These are phyloP conservation scores for Garcia nutans DNA, from an alignment of 345 rosid genomes.

Conservation along the genomic window DNA sequence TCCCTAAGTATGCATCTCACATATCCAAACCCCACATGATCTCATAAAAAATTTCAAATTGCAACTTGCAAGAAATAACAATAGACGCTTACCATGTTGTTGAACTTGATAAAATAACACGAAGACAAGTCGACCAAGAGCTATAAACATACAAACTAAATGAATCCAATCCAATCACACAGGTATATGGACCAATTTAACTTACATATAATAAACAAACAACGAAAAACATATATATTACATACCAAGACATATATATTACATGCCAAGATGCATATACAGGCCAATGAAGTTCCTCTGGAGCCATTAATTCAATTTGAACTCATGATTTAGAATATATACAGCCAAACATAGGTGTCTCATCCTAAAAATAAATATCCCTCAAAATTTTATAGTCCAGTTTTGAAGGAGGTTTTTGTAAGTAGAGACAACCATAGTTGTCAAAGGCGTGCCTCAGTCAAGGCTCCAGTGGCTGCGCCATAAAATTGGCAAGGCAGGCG, in stretches of 20 bases:
- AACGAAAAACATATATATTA: not conserved
- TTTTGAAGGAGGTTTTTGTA: not conserved
- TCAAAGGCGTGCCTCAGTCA: too few relatives aligned
- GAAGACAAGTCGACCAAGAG: not conserved
- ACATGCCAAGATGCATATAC: not conserved
- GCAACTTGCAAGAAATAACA: not conserved
- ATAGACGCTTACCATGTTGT: not conserved
- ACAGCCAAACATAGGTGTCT: not conserved
- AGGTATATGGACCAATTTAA: too few relatives aligned
- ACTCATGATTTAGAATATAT: not conserved
- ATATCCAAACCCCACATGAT: not conserved
- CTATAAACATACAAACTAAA: too few relatives aligned
- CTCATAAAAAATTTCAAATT: not conserved
- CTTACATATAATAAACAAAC: too few relatives aligned
- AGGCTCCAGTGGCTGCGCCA: too few relatives aligned
- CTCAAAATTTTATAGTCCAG: not conserved
- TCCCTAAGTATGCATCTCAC: too few relatives aligned
- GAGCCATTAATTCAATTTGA: not conserved
- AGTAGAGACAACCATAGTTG: not conserved
- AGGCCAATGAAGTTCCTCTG: not conserved
- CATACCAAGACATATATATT: not conserved
- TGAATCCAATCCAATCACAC: not conserved
- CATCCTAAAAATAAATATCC: not conserved
- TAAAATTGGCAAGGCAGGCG: too few relatives aligned
- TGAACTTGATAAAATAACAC: not conserved